A percentile compares a stretch with the other conserved stretches of the same genome.
Conservation (phyloP, 2,329 filamentous ascomycete species). For the Paracorniculantispora psalliotae region DNA sequence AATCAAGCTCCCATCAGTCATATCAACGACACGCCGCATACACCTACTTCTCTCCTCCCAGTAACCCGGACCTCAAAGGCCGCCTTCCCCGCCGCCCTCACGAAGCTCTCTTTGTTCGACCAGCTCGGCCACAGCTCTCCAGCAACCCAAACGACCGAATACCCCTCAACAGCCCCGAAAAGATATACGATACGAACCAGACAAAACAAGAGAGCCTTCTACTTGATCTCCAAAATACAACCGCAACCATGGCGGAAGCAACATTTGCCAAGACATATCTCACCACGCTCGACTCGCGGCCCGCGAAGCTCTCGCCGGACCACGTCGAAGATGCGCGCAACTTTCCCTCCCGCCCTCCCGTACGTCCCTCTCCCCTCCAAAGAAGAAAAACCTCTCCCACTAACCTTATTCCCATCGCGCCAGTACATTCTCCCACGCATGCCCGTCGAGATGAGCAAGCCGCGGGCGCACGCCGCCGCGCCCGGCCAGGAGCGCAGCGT, state of each 20-base stretch:
- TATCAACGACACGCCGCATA: no score
- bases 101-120: no score
- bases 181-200: no score
- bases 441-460: conserved; percentile 50
- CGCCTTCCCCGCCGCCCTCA: no score
- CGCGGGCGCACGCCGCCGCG: conserved; percentile 34
- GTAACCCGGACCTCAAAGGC: no score
- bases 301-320: conserved; percentile 78
- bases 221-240: no score
- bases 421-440: conserved; percentile 73
- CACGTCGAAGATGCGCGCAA: conserved; percentile 82
- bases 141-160: no score
- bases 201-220: no score
- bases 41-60: not conserved
- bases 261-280: conserved; percentile 83
- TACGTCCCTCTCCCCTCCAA: conserved; percentile 34
- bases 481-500: conserved; percentile 50
- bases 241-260: conserved; percentile 66
- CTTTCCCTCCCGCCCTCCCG: conserved; percentile 71
- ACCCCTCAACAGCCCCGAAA: no score
- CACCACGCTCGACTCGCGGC: conserved; percentile 69
- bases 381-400: not conserved
- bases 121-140: no score
- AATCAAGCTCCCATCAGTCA: no score
- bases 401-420: not conserved